Conservation (phyloP, 106 monocot species). For the Phalaenopsis aphrodite region DNA sequence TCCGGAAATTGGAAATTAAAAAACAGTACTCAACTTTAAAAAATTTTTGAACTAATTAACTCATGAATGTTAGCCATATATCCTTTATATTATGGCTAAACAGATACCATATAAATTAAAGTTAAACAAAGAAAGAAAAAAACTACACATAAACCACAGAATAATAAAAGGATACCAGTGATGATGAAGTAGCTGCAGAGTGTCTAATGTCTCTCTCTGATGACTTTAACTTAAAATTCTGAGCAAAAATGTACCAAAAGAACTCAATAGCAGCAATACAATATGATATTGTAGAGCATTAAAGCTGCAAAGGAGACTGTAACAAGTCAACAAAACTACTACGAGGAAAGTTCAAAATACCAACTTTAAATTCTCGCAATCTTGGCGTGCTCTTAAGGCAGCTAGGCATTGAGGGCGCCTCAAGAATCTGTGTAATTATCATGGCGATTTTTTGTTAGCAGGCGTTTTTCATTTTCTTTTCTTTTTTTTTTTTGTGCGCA, state of each 20-base stretch:
- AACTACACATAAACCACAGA: background rate
- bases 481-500: no score
- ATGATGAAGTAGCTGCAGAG: conserved; percentile 12
- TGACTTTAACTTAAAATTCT: conserved; percentile 52
- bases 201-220: conserved; percentile 33
- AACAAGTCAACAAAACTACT: background rate
- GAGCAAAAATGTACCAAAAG: conserved; percentile 6
- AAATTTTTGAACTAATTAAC: background rate
- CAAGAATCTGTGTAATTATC: conserved; percentile 34
- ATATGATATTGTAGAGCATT: background rate
- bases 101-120: background rate
- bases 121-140: background rate
- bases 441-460: background rate
- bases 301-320: background rate
- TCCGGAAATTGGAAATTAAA: background rate
- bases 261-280: background rate
- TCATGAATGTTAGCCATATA: background rate
- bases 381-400: conserved; percentile 41
- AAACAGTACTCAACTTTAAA: background rate
- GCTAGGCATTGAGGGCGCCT: conserved; percentile 39
- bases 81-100: background rate
- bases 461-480: no score
- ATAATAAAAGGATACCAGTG: conserved; percentile 12
- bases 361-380: conserved; percentile 41
- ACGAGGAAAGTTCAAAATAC: background rate